Evolutionary conservation across 352 stramenopile species (phyloP), one percentile per base, ranked within the genome.

Genomic region (Phytophthora fragariae): DNA sequence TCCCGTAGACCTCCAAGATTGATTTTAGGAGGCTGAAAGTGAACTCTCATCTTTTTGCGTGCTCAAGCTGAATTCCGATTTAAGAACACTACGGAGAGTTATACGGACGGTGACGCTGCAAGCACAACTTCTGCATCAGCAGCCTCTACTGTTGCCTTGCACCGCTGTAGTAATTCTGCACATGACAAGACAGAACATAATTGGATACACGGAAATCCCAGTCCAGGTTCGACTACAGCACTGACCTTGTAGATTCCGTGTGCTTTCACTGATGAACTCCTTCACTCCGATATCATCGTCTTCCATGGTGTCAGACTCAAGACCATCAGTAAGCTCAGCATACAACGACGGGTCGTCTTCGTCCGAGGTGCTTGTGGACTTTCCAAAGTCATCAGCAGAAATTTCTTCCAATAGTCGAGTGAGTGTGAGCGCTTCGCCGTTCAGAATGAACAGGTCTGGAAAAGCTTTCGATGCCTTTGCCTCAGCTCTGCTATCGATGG

Each of bases 341-440:
- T 27, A 31, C 33, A 39, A 50, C 4, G 37, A 2, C 24, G 8
- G 27, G 10, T 49, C 56, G 8, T 54, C 52, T 3, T 58, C 55
- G 39, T 68, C 37, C 9, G 14, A 14, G 29, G 21, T 44, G 15
- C 33, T 37, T 39, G 64, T 53, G 41, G 46, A 17, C 33, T 68
- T 68, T 0, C 14, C 50, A 41, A 70, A 58, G 41, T 65, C 53
- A 9, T 52, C 46, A 12, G 29, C 46, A 8, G 35, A 60, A 29
- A 70, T 77, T 19, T 70, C 62, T 53, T 70, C 54, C 7, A 75
- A 33, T 21, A 82, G 54, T 21, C 65, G 59, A 2, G 64, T 76
- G 17, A 94, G 75, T 1, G 75, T 86, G 24, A 92, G 52, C 1
- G 84, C 75, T 62, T 94, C 77, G 0, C 82, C 82, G 37, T 92